Conservation (phyloP, 2,329 filamentous ascomycete genomes). For the Colletotrichum camelliae region DNA sequence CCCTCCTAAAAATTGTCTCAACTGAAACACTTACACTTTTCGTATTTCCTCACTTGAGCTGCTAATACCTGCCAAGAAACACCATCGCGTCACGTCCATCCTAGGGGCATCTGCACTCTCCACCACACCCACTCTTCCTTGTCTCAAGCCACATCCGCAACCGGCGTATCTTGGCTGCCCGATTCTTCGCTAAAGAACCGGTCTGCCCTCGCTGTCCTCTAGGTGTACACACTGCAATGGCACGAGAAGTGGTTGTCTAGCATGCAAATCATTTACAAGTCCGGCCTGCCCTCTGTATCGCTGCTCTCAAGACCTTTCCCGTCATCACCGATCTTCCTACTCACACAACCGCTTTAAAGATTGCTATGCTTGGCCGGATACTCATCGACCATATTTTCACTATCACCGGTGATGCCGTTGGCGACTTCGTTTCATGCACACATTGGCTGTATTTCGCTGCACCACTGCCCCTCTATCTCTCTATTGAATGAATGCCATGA, state of each 20-base stretch:
- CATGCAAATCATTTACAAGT: neutral
- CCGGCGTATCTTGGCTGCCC: neutral
- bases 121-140: neutral
- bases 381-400: neutral
- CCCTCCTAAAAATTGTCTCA: neutral
- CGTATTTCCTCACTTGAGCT: slow-evolving; percentile 1
- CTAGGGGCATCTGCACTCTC: neutral
- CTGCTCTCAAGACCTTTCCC: neutral
- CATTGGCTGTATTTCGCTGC: neutral
- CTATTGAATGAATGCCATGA: neutral
- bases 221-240: neutral
- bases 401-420: neutral
- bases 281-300: neutral
- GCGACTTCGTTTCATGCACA: neutral
- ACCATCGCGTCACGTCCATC: slow-evolving; percentile 3
- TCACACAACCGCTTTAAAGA: neutral
- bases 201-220: neutral
- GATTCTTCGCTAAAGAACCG: neutral
- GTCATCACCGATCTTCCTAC: neutral
- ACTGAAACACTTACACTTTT: slow-evolving; percentile 13
- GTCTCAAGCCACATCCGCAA: slow-evolving; percentile 11
- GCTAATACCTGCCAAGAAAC: slow-evolving; percentile 11
- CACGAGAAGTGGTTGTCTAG: neutral
- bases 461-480: neutral
- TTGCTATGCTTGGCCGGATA: neutral